Conservation (phyloP, 768 basidiomycete genomes). For the Lentinula detonsa region DNA sequence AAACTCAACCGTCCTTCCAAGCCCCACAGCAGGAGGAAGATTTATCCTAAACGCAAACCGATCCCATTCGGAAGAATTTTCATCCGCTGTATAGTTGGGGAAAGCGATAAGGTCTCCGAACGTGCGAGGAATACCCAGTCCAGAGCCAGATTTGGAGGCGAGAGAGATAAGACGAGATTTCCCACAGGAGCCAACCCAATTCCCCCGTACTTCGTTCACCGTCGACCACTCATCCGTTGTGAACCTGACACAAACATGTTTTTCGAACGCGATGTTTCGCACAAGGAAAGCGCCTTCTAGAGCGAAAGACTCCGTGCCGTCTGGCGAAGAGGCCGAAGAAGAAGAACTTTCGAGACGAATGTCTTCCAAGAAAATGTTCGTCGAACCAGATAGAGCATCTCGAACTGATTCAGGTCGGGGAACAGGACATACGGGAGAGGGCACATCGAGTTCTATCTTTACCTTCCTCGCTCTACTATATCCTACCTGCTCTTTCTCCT, state of each 20-base stretch:
- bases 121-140: background rate
- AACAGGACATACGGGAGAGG: background rate
- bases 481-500: background rate
- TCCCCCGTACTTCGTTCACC: slow-evolving; percentile 71
- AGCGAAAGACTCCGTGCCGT: background rate
- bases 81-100: background rate
- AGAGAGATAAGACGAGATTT: background rate
- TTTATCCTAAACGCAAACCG: slow-evolving; percentile 56
- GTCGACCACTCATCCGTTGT: slow-evolving; percentile 95
- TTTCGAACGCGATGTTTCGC: slow-evolving; percentile 82
- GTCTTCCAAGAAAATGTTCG: background rate
- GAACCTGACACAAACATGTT: slow-evolving; percentile 79
- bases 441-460: background rate
- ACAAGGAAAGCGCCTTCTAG: slow-evolving; percentile 69
- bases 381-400: background rate
- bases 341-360: background rate
- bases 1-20: slow-evolving; percentile 22
- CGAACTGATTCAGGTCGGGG: background rate
- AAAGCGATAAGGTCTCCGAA: slow-evolving; percentile 31
- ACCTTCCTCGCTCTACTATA: background rate
- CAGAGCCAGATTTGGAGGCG: background rate
- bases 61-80: slow-evolving; percentile 35
- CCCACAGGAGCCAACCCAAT: slow-evolving; percentile 19
- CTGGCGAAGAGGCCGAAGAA: background rate
- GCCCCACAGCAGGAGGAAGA: slow-evolving; percentile 26